Conservation (phyloP, 768 basidiomycete species). For the Russula ochroleuca region DNA sequence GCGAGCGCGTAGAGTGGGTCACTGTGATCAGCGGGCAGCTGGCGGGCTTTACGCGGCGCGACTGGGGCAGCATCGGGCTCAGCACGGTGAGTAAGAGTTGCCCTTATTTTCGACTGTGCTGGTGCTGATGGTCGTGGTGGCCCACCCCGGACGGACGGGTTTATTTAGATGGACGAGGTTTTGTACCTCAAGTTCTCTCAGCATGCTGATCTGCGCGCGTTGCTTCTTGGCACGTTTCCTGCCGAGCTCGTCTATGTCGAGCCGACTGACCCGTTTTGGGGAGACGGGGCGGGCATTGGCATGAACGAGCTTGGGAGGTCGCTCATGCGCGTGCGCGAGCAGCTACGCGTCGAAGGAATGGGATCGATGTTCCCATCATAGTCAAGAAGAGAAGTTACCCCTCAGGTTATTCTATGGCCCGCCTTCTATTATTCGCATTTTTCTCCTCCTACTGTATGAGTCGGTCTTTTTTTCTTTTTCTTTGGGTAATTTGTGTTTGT, state of each 20-base stretch:
- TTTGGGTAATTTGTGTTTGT: background rate
- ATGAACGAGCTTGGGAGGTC: conserved; percentile 61
- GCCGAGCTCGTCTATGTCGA: conserved; percentile 48
- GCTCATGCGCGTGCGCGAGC: conserved; percentile 52
- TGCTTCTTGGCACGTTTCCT: conserved; percentile 52
- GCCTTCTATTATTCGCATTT: too few relatives aligned
- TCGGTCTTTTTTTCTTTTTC: background rate
- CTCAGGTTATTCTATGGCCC: too few relatives aligned
- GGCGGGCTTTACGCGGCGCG: conserved; percentile 39
- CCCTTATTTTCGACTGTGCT: too few relatives aligned
- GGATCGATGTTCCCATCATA: background rate
- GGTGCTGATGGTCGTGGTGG: background rate
- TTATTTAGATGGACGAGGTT: conserved; percentile 46
- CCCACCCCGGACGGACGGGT: background rate
- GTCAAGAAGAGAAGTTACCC: background rate
- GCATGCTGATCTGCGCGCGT: conserved; percentile 51
- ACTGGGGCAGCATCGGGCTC: conserved; percentile 55
- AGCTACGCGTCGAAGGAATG: conserved; percentile 35
- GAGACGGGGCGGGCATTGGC: conserved; percentile 52
- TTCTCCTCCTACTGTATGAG: too few relatives aligned
- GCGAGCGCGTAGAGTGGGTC: conserved; percentile 27
- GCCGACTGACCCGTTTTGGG: conserved; percentile 58
- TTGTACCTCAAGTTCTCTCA: conserved; percentile 65
- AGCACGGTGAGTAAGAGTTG: conserved; percentile 41
- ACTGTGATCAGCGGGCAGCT: conserved; percentile 33